Percentiles rank a stretch among this genome's conserved stretches.
phyloP scores from a whole-genome alignment of 192 early-diverging fungal genomes.

The Pilaira anomala region DNA sequence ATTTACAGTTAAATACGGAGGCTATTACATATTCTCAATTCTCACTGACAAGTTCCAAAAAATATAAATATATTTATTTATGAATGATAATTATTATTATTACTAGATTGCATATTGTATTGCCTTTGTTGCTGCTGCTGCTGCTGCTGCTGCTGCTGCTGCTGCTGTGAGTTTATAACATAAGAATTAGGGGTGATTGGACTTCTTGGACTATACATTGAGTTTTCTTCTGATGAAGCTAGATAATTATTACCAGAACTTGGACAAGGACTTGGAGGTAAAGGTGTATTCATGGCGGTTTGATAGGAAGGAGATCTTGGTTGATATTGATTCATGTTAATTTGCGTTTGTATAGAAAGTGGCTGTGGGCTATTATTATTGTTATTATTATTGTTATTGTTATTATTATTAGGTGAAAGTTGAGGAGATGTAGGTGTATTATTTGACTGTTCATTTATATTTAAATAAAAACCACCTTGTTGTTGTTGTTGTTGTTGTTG shows the following conservation, averaged over 20 bases:
- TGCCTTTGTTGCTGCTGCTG: background rate
- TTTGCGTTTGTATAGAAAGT: slow-evolving; percentile 34
- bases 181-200: slow-evolving; percentile 9
- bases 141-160: background rate
- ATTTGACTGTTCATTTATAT: background rate
- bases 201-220: slow-evolving; percentile 11
- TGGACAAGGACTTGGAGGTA: slow-evolving; percentile 43
- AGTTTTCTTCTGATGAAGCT: background rate
- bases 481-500: slow-evolving; percentile 17
- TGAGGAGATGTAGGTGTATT: too few relatives aligned
- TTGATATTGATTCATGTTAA: slow-evolving; percentile 10
- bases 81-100: too few relatives aligned
- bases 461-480: background rate
- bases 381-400: slow-evolving; percentile 1
- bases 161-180: background rate
- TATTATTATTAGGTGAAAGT: background rate
- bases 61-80: too few relatives aligned
- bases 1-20: too few relatives aligned
- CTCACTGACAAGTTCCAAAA: too few relatives aligned
- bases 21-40: too few relatives aligned
- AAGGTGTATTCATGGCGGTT: slow-evolving; percentile 47
- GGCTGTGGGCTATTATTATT: slow-evolving; percentile 9
- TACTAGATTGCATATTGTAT: background rate
- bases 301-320: slow-evolving; percentile 35
- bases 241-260: background rate